Conservation (phyloP, 192 early-diverging fungal species). For the Coemansia erecta region DNA sequence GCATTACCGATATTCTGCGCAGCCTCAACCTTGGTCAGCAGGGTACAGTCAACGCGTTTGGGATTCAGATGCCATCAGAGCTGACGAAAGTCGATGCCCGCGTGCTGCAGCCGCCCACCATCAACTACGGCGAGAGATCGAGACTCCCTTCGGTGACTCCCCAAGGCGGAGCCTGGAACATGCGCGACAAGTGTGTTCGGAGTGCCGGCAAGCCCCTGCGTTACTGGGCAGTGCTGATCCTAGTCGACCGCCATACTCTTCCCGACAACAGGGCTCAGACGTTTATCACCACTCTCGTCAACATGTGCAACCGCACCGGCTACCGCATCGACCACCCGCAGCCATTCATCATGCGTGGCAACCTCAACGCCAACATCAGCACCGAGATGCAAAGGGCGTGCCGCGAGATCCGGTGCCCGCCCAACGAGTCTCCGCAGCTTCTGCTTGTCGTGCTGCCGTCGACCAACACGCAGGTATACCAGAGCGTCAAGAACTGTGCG, state of each 20-base stretch:
- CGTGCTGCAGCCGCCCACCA: constrained; percentile 73
- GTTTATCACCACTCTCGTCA: constrained; percentile 73
- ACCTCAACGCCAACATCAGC: constrained; percentile 65
- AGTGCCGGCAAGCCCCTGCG: constrained; percentile 65
- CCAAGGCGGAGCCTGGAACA: constrained; percentile 82
- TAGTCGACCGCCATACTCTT: constrained; percentile 59
- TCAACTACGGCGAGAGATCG: constrained; percentile 61
- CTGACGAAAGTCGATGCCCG: constrained; percentile 73
- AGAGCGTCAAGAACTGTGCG: constrained; percentile 82
- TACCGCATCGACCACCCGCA: constrained; percentile 56
- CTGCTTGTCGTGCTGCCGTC: constrained; percentile 80
- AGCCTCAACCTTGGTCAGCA: constrained; percentile 64
- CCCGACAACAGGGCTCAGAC: constrained; percentile 57
- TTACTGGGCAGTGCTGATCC: constrained; percentile 82
- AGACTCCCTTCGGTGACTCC: constrained; percentile 55
- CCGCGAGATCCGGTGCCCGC: constrained; percentile 63
- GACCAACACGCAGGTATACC: constrained; percentile 78
- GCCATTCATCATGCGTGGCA: constrained; percentile 51
- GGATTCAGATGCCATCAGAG: constrained; percentile 62
- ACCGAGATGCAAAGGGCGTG: constrained; percentile 68
- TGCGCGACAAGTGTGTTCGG: constrained; percentile 75
- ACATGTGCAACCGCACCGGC: constrained; percentile 71
- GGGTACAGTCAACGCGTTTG: constrained; percentile 77
- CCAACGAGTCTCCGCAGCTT: constrained; percentile 68
- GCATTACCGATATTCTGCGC: constrained; percentile 70